Evolutionary conservation across 768 basidiomycete species (phyloP), one percentile per base, ranked within the genome.

Genomic region (Rhodotorula graminis): DNA sequence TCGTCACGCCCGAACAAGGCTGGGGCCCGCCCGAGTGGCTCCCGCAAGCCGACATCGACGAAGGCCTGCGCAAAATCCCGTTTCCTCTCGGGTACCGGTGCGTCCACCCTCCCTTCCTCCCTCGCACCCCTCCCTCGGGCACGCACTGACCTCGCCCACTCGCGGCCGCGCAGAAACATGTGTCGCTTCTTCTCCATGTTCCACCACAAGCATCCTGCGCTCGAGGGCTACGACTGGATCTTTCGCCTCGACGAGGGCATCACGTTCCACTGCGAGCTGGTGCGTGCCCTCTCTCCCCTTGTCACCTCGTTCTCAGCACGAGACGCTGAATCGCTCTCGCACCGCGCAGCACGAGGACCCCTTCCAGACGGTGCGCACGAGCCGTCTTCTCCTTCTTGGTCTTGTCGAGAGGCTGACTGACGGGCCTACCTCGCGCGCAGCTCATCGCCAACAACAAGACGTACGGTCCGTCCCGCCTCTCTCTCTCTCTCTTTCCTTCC

Each of bases 221-320:
- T 69, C 8, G 15, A 2, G 11, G 16, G 19, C 3, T 69, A 37
- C 62, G 68, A 69, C 31, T 69, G n/a, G 27, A 49, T 69, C n/a
- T 69, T 63, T 57, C 37, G 68, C 37, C 49, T 69, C 18, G 68
- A 69, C 29, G 68, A 69, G n/a, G 62, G 61, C 31, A 59, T 62
- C 46, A 8, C 27, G 18, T 69, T 69, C 57, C 57, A 59, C 37
- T 69, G 68, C 63, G 55, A 61, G 37, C 37, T 69, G 16, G 68
- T 69, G 50, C 44, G 29, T n/a, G 11, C 23, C 10, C 1, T 11
- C 25, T 1, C 5, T 3, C 12, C 29, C 49, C 29, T 15, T 14
- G 10, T 46, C 18, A 2, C 5, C n/a, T n/a, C 25, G 12, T 27
- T 16, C 8, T 16, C 8, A 33, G 19, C 57, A 15, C 37, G 15